Evolutionary conservation across 2,329 filamentous ascomycete genomes (phyloP), one percentile per base, ranked within the genome.

Genomic region (Cladobotryum protrusum): DNA sequence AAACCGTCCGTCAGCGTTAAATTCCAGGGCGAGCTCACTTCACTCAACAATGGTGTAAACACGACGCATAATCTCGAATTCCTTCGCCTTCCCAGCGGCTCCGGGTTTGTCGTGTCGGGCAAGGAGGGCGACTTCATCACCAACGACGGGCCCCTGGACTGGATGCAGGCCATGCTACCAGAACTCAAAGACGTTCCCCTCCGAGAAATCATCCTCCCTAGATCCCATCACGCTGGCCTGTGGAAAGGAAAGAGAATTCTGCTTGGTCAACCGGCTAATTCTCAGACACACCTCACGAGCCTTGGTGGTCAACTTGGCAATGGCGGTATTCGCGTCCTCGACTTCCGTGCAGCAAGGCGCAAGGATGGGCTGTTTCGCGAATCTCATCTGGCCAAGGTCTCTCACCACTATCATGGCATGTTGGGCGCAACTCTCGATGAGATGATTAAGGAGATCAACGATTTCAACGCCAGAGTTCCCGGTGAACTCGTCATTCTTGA

Each of bases 401-500:
- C 37, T 0, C 51, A 49, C 4, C 3, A 29, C 0, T 62, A 51
- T 46, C 55, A 63, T n/a, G 66, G 65, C 39, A 46, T 53, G 19
- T 15, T 57, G 5, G 63, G 63, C 7, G 57, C 59, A 18, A 42
- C n/a, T 3, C 40, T 67, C 35, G 32, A 56, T 11, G 57, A 59
- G n/a, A 63, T 68, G 56, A 52, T 65, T 12, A 43, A 55, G 4
- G 50, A 54, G 3, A 53, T 66, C 49, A 67, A 66, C 51, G 24
- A 51, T 4, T 68, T 66, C 54, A 63, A 61, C 43, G 29, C 50
- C 0, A 37, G 59, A 5, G 42, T 57, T 18, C 64, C 65, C 3
- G 65, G 66, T 11, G 66, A 68, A 52, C 56, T 68, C 42, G 57
- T 64, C 57, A 66, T 68, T 48, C 57, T 58, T 49, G 65, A 68